A percentile compares a stretch with the other conserved stretches of the same genome.
Conservation (phyloP, 1,139 yeast species). For the Sugiyamaella sp. region DNA sequence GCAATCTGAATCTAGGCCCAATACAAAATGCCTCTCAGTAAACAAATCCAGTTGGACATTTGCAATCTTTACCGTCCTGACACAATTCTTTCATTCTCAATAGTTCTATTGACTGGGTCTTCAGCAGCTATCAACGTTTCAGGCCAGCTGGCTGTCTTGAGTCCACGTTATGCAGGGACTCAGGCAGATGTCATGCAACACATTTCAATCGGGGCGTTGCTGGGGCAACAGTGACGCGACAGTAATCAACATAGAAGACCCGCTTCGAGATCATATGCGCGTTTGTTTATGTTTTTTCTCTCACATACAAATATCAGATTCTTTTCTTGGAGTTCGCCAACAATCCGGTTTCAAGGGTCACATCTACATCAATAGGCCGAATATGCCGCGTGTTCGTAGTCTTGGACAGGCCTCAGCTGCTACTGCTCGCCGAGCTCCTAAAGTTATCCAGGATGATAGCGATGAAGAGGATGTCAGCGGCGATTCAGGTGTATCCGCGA, state of each 20-base stretch:
- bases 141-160: too few species aligned
- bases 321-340: too few species aligned
- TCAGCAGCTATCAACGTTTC: too few species aligned
- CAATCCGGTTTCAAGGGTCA: neutral
- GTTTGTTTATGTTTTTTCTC: neutral
- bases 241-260: constrained; percentile 5
- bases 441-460: constrained; percentile 9
- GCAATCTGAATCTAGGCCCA: too few species aligned
- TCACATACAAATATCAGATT: neutral
- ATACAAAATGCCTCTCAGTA: too few species aligned
- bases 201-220: too few species aligned
- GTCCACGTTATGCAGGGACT: too few species aligned
- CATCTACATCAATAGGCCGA: neutral
- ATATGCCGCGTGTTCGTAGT: constrained; percentile 11
- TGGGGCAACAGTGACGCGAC: constrained; percentile 14
- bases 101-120: too few species aligned
- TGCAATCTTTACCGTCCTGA: too few species aligned
- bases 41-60: too few species aligned
- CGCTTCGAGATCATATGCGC: neutral
- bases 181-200: too few species aligned
- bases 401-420: constrained; percentile 1
- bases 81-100: too few species aligned
- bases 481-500: neutral
- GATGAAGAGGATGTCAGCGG: constrained; percentile 5
- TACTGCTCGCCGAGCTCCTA: constrained; percentile 4